A percentile compares a stretch with the other conserved stretches of the same genome.
These are phyloP conservation scores for Metrosideros polymorpha DNA, from an alignment of 441 rosid genomes.

Conservation along the genomic window DNA sequence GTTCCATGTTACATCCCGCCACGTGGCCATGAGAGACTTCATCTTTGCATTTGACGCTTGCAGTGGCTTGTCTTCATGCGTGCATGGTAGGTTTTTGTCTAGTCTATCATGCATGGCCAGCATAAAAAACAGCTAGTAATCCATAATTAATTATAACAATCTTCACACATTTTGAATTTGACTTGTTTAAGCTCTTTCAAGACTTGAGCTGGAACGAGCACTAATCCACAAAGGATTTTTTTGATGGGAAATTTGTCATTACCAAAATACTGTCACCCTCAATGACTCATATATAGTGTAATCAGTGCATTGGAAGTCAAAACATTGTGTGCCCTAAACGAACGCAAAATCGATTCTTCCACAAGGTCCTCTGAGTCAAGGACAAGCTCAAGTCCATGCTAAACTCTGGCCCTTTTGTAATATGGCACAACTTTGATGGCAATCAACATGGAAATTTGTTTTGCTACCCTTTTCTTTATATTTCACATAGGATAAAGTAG, in stretches of 20 bases:
- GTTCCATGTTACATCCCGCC: fast-evolving
- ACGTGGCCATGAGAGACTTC: not conserved
- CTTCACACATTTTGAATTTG: fast-evolving
- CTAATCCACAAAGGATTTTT: too few relatives aligned
- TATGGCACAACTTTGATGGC: not conserved
- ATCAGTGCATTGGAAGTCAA: not conserved
- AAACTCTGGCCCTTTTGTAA: not conserved
- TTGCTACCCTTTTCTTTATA: not conserved
- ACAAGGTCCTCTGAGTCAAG: not conserved
- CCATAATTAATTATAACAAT: not conserved
- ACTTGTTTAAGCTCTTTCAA: not conserved
- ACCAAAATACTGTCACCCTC: not conserved
- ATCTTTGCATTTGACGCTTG: not conserved
- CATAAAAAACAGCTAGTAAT: not conserved
- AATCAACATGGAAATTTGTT: not conserved
- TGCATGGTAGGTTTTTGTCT: fast-evolving
- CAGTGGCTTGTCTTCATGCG: too few relatives aligned
- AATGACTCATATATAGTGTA: too few relatives aligned
- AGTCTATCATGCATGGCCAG: fast-evolving
- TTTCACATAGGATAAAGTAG: not conserved
- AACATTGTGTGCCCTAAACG: not conserved
- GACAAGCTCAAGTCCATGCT: not conserved
- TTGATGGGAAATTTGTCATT: too few relatives aligned
- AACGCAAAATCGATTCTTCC: not conserved
- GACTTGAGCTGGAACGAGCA: not conserved